phyloP scores from a whole-genome alignment of 257 asterid species.

The Solanum sejunctum region DNA sequence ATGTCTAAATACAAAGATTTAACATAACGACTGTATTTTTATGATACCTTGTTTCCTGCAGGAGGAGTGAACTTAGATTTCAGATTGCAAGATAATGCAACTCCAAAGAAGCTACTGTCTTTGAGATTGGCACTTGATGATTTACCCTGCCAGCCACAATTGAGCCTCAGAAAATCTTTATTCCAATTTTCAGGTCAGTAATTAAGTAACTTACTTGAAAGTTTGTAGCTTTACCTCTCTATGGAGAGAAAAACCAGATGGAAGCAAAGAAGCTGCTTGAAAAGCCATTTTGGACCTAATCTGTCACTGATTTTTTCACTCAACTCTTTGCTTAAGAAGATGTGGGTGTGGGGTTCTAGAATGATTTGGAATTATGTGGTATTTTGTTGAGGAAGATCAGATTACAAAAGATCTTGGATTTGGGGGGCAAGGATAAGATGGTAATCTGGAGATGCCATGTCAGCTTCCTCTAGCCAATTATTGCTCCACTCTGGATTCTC shows the following conservation, averaged over 20 bases:
- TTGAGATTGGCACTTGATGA: slow-evolving; percentile 28
- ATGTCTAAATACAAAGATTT: neutral
- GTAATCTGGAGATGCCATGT: slow-evolving; percentile 19
- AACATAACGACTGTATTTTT: neutral
- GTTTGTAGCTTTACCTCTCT: slow-evolving; percentile 40
- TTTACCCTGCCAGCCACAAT: slow-evolving; percentile 46
- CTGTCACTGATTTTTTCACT: neutral
- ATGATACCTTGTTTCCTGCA: slow-evolving; percentile 32
- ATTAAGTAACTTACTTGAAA: neutral
- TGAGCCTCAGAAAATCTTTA: neutral
- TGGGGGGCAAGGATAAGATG: slow-evolving; percentile 32
- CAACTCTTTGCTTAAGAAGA: neutral
- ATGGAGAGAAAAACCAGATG: slow-evolving; percentile 44
- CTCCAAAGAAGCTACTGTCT: slow-evolving; percentile 66
- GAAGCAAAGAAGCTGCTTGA: slow-evolving; percentile 62
- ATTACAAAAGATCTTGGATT: neutral
- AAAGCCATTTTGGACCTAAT: slow-evolving; percentile 41
- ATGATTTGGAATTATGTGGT: neutral
- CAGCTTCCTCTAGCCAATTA: slow-evolving; percentile 39
- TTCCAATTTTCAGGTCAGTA: neutral
- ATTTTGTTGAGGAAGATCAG: neutral
- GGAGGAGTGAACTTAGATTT: slow-evolving; percentile 40
- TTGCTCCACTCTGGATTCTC: slow-evolving; percentile 32
- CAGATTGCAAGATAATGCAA: slow-evolving; percentile 40
- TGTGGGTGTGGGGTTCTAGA: neutral